phyloP scores from a whole-genome alignment of 306 rosid species.

The Medicago lupulina region DNA sequence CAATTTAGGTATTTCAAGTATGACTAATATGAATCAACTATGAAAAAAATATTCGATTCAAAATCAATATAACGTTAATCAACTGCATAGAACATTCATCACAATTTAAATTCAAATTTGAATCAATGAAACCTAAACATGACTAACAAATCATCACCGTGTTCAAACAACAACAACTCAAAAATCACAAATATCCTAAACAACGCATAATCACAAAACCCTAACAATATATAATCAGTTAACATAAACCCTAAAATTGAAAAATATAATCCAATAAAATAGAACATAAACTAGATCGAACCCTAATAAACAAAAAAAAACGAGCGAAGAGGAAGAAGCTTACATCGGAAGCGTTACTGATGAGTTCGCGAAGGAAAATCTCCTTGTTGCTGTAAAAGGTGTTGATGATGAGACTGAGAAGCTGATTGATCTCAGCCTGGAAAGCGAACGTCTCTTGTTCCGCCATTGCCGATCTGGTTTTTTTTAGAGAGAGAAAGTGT shows the following conservation, averaged over 20 bases:
- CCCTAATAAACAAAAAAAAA: background rate
- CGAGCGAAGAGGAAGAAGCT: background rate
- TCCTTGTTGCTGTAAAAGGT: conserved; percentile 96
- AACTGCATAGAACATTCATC: background rate
- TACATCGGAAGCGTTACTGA: conserved; percentile 85
- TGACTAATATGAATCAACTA: background rate
- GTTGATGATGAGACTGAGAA: conserved; percentile 85
- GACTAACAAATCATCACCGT: background rate
- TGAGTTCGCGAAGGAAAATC: conserved; percentile 90
- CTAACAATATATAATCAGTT: background rate
- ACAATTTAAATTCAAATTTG: background rate
- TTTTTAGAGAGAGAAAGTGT: background rate
- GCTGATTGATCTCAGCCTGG: conserved; percentile 97
- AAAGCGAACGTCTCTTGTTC: conserved; percentile 87
- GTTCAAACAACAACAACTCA: background rate
- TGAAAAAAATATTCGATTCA: background rate
- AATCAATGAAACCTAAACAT: background rate
- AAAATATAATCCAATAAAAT: background rate
- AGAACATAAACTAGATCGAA: background rate
- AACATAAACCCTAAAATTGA: background rate
- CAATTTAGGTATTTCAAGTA: background rate
- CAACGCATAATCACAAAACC: too few relatives aligned
- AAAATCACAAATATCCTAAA: background rate
- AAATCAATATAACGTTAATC: background rate
- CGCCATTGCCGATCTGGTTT: conserved; percentile 38